Base-by-base conservation (phyloP, 2,329 filamentous ascomycete genomes). In the Aspergillus pseudoterreus region DNA sequence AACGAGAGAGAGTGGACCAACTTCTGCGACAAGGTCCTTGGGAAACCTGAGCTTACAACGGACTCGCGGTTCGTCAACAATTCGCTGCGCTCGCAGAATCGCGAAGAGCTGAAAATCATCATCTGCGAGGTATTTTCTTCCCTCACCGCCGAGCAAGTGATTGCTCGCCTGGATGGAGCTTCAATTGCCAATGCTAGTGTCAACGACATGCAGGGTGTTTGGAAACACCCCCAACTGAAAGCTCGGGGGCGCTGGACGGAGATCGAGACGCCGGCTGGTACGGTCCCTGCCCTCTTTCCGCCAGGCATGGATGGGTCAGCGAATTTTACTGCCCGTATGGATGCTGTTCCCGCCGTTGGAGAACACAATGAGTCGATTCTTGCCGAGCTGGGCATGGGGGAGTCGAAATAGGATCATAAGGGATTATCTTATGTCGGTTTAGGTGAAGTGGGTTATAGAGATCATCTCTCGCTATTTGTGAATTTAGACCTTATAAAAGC, bases 1-100 rank as follows among this genome's bases (percentile, higher is more conserved):
- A 82, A 82, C 52, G 80, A 82, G 64, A 69, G 79, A 3, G 81
- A 83, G 57, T 82, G 79, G 79, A 65, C 57, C 1, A 78, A 67
- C 5, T 73, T 83, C 11, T 81, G 78, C 50, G 61, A 63, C 0
- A 60, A 71, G 2, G 78, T 82, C 1, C 64, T 83, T 4, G 68
- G 65, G 0, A 66, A 75, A 42, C 65, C 69, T 0, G 68, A 65
- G 0, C 54, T 82, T 1, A 71, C 73, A 0, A 67, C 66, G 1
- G 77, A 82, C 49, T 53, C 67, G 35, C 70, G 78, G 1, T 83
- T 82, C 56, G 57, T 53, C 15, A 78, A 58, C 53, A 82, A 81
- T 54, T 67, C 72, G 0, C 58, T 75, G 2, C 68, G 79, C 4
- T 71, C 67, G 0, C 59, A 76, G 55, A 80, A 82, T 56, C 75